Conservation (phyloP, 208 protist species). For the Acanthamoeba lenticulata region DNA sequence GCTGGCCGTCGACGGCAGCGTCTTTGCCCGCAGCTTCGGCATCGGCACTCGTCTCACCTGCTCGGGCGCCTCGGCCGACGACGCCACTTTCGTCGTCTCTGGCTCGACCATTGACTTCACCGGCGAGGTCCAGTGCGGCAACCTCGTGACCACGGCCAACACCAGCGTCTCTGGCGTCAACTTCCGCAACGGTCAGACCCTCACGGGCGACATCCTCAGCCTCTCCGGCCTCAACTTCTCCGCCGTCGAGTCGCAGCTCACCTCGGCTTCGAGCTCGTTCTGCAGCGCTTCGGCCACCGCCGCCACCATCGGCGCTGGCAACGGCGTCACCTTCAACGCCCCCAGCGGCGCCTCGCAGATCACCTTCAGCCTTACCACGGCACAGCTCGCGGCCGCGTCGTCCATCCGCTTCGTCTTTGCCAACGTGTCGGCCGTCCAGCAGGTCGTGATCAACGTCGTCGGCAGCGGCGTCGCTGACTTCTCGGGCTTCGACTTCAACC, state of each 20-base stretch:
- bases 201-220: neutral
- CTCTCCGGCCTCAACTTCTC: neutral
- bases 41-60: neutral
- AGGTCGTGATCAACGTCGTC: conserved; percentile 12
- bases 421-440: neutral
- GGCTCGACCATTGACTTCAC: neutral
- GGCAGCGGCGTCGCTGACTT: neutral
- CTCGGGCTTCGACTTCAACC: neutral
- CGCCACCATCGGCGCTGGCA: neutral
- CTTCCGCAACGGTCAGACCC: neutral
- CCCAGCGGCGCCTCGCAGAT: neutral
- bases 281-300: neutral
- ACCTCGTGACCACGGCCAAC: neutral
- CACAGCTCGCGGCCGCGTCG: neutral
- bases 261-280: neutral
- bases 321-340: neutral
- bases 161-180: neutral
- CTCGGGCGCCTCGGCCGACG: neutral
- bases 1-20: neutral
- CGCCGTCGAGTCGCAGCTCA: too few species aligned
- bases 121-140: conserved; percentile 2
- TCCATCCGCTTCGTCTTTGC: neutral
- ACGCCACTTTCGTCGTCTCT: neutral
- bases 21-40: neutral
- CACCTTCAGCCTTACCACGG: neutral